Evolutionary conservation across 1,284 basidiomycete species (phyloP).

Genomic region (Ceratobasidium sp.): DNA sequence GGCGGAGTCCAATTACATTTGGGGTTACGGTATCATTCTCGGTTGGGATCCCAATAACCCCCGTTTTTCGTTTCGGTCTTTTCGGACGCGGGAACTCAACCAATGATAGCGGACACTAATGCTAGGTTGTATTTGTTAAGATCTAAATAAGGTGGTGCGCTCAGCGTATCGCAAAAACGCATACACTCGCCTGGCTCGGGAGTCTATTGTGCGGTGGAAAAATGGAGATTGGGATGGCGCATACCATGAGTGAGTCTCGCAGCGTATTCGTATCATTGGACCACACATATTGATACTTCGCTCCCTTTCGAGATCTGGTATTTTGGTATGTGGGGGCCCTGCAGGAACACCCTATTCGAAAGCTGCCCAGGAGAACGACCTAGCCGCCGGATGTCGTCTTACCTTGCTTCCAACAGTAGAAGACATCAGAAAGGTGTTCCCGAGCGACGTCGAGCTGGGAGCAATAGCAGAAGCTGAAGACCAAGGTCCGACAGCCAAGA

Average conservation of each 20-base stretch:
- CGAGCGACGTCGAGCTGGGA: slow-evolving; percentile 56
- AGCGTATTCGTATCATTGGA: slow-evolving; percentile 9
- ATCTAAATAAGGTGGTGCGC: slow-evolving; percentile 82
- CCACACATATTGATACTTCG: slow-evolving; percentile 7
- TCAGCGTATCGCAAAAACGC: slow-evolving; percentile 76
- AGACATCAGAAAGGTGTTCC: slow-evolving; percentile 58
- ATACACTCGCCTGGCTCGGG: slow-evolving; percentile 77
- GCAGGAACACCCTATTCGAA: slow-evolving; percentile 57
- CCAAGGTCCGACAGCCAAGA: slow-evolving; percentile 26
- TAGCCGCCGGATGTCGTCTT: slow-evolving; percentile 42
- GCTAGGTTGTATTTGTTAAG: slow-evolving; percentile 53
- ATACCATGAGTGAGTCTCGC: slow-evolving; percentile 82
- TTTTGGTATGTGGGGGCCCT: slow-evolving; percentile 60
- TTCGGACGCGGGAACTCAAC: slow-evolving; percentile 14
- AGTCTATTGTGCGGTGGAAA: slow-evolving; percentile 81
- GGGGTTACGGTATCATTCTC: no score
- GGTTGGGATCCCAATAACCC: not conserved
- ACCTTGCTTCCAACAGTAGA: slow-evolving; percentile 24
- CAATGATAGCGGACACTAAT: not conserved
- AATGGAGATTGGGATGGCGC: slow-evolving; percentile 74
- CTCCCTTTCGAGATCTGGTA: slow-evolving; percentile 67
- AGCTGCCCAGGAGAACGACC: slow-evolving; percentile 58
- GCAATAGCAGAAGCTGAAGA: slow-evolving; percentile 30
- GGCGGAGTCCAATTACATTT: not conserved
- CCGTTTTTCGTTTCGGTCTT: slow-evolving; percentile 20